Evolutionary conservation across 495 filamentous ascomycete genomes (phyloP), one percentile per base, ranked within the genome.

Genomic region (Jackrogersella minutella): DNA sequence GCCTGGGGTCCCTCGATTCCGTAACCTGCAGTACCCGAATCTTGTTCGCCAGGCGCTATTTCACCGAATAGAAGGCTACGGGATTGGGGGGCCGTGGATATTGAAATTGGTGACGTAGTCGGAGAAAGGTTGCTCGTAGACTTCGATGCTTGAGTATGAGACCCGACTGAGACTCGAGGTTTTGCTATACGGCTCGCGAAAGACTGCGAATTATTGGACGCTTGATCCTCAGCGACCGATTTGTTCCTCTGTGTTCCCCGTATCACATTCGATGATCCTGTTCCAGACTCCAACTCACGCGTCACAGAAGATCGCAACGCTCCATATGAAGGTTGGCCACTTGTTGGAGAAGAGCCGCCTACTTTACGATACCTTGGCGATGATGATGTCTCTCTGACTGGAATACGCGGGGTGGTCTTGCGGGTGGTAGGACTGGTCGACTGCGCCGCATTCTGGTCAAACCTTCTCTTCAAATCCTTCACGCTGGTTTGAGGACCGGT

Each of bases 401-500:
- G 58, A 51, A 74, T 68, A 55, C 73, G 77, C 56, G 75, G 44
- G 37, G 66, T 31, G 16, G 71, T 39, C 72, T 79, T 82, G 43
- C 74, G 76, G 30, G 56, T 21, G 24, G 73, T 47, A 49, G 59
- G 56, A 55, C 52, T 71, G 43, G 56, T 65, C 24, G 64, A 30
- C 53, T 68, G 69, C 49, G 66, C 55, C 61, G 63, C 61, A 54
- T 62, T 77, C 58, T 79, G 78, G 71, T 86, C 82, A 62, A 86
- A 86, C 49, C 76, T 81, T 66, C 80, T 83, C 67, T 80, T 80
- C 39, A 85, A 72, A 69, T 86, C 83, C 71, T 82, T 84, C 24
- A 86, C 84, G 68, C 81, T 86, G 22, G 79, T 72, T 26, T 81
- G 75, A 43, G 75, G 69, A 11, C 63, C 69, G 46, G 37, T 60